Percentiles rank a stretch among this genome's conserved stretches.
These are phyloP conservation scores for Gossypium schwendimanii DNA, from an alignment of 441 rosid genomes.

Conservation along the genomic window DNA sequence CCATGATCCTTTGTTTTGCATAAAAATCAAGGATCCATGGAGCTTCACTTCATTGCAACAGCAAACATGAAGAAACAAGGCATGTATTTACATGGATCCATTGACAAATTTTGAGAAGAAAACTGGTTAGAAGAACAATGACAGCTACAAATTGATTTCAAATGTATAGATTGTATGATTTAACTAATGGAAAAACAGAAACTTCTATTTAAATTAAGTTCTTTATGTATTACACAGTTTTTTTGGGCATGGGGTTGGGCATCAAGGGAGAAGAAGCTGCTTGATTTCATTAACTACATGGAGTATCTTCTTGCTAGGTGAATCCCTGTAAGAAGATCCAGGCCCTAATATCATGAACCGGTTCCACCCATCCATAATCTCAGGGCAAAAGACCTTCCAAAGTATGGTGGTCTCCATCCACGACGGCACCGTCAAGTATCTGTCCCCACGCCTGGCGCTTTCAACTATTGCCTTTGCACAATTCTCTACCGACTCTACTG, in stretches of 20 bases:
- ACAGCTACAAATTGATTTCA: too few species aligned
- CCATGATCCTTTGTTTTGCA: background rate
- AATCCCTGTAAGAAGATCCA: constrained; percentile 24
- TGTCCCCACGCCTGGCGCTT: constrained; percentile 36
- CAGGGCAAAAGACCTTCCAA: constrained; percentile 37
- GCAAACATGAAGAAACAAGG: too few species aligned
- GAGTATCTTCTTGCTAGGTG: constrained; percentile 28
- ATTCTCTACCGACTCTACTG: constrained; percentile 18
- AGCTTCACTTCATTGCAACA: background rate
- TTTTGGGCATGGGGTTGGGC: background rate
- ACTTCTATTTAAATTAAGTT: too few species aligned
- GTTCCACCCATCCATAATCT: constrained; percentile 29
- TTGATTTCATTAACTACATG: constrained; percentile 17
- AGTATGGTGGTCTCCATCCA: constrained; percentile 27
- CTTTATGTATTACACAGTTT: too few species aligned
- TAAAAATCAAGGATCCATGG: background rate
- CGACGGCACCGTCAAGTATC: constrained; percentile 31
- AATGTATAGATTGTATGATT: too few species aligned
- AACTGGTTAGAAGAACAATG: too few species aligned
- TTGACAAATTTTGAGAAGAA: too few species aligned
- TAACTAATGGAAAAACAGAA: too few species aligned
- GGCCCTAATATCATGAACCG: constrained; percentile 17
- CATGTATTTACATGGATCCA: too few species aligned
- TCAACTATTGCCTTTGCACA: constrained; percentile 38
- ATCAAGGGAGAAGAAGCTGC: constrained; percentile 3